A percentile compares a stretch with the other conserved stretches of the same genome.
Conservation (phyloP, 371 early-diverging fungal genomes). For the Rhizopus delemar region DNA sequence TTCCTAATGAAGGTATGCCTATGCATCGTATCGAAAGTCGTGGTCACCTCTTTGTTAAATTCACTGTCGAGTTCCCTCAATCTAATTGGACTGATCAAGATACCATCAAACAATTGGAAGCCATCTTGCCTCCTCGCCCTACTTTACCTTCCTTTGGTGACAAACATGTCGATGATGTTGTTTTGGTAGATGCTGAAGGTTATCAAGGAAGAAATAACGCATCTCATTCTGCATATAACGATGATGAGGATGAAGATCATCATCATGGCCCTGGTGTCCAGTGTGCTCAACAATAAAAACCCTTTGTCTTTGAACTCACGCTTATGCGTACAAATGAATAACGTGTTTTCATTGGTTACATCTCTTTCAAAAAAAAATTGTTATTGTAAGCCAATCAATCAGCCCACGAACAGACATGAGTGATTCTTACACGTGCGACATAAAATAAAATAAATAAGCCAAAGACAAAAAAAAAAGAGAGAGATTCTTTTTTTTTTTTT, state of each 20-base stretch:
- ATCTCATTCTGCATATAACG: slow-evolving; percentile 47
- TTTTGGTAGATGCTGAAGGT: slow-evolving; percentile 71
- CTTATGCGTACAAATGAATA: neutral
- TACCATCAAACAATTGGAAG: slow-evolving; percentile 63
- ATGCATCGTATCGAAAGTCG: slow-evolving; percentile 84
- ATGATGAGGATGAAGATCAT: slow-evolving; percentile 67
- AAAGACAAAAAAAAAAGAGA: too few species aligned
- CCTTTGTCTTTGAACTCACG: too few species aligned
- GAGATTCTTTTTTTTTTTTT: neutral
- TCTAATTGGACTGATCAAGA: slow-evolving; percentile 73
- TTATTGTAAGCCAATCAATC: slow-evolving; percentile 1
- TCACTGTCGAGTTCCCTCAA: slow-evolving; percentile 87
- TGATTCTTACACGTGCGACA: neutral
- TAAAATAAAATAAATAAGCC: too few species aligned
- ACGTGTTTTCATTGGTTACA: neutral
- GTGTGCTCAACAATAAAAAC: slow-evolving; percentile 91
- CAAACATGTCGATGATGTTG: slow-evolving; percentile 69
- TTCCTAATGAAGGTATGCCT: slow-evolving; percentile 91
- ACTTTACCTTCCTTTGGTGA: slow-evolving; percentile 44
- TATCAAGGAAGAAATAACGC: slow-evolving; percentile 57
- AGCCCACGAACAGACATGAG: neutral
- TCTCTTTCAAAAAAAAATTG: neutral
- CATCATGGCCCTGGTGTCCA: slow-evolving; percentile 81
- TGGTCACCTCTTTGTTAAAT: slow-evolving; percentile 87
- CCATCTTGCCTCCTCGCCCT: slow-evolving; percentile 65